A percentile compares a stretch with the other conserved stretches of the same genome.
Evolutionary conservation across 495 filamentous ascomycete species (phyloP).

Genomic region (Hapsidospora chrysogenum): DNA sequence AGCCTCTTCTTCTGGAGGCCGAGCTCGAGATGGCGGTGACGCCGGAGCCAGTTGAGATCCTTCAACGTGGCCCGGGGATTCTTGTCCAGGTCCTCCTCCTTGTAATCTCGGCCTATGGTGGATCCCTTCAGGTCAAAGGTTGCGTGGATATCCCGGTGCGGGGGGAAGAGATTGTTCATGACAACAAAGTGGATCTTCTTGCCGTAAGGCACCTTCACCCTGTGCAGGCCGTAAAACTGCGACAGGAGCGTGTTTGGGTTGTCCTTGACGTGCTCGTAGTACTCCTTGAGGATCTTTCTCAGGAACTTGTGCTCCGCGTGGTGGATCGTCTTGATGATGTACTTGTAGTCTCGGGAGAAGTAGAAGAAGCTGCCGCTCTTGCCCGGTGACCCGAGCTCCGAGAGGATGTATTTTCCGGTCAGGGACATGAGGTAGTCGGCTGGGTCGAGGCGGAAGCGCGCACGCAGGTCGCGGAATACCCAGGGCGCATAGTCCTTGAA

Average conservation of each 20-base stretch:
- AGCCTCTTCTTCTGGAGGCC: slow-evolving; percentile 69
- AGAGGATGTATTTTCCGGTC: slow-evolving; percentile 97
- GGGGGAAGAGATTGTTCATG: slow-evolving; percentile 99
- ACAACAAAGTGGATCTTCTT: slow-evolving; percentile 99
- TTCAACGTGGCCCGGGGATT: slow-evolving; percentile 92
- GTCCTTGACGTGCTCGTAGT: slow-evolving; percentile 80
- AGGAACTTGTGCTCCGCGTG: slow-evolving; percentile 92
- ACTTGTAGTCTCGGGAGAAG: slow-evolving; percentile 98
- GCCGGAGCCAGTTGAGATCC: slow-evolving; percentile 89
- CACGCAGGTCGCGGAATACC: slow-evolving; percentile 89
- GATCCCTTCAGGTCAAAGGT: slow-evolving; percentile 98
- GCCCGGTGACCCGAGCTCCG: slow-evolving; percentile 88
- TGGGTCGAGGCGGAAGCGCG: slow-evolving; percentile 81
- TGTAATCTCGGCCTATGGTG: slow-evolving; percentile 80
- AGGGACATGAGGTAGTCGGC: slow-evolving; percentile 97
- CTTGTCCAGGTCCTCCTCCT: slow-evolving; percentile 68
- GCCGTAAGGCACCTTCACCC: slow-evolving; percentile 96
- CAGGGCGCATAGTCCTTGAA: slow-evolving; percentile 99
- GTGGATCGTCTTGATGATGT: slow-evolving; percentile 99
- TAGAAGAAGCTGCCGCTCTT: slow-evolving; percentile 99
- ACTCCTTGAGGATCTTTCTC: slow-evolving; percentile 78
- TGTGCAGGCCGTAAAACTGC: slow-evolving; percentile 94
- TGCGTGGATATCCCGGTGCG: slow-evolving; percentile 91
- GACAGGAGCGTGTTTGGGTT: slow-evolving; percentile 95
- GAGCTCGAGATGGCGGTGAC: slow-evolving; percentile 70